Evolutionary conservation across 2,329 filamentous ascomycete genomes (phyloP).

Genomic region (Aspergillus tanneri): DNA sequence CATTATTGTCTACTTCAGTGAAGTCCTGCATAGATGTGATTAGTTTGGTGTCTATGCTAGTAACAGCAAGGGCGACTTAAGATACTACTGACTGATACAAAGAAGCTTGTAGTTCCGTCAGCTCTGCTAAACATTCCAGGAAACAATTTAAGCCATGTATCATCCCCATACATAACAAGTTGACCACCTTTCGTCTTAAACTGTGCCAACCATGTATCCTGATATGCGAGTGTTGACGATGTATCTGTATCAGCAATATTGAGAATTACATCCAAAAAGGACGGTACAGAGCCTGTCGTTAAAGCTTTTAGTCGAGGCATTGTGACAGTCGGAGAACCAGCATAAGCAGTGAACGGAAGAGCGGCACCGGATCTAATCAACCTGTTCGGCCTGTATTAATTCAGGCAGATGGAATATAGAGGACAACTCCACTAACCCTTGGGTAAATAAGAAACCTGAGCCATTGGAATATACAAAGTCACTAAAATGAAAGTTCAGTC

Average conservation of each 20-base stretch:
- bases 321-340: conserved; percentile 93
- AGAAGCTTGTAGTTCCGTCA: conserved; percentile 96
- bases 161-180: conserved; percentile 92
- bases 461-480: conserved; percentile 85
- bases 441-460: conserved; percentile 84
- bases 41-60: conserved; percentile 15
- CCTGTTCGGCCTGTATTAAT: conserved; percentile 47
- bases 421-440: conserved; percentile 59
- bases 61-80: neutral
- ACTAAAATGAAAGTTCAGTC: conserved; percentile 49
- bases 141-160: conserved; percentile 97
- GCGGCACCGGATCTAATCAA: conserved; percentile 81
- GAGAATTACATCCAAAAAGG: conserved; percentile 92
- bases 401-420: neutral
- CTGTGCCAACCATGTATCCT: conserved; percentile 96
- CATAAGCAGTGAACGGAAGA: conserved; percentile 91
- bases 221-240: conserved; percentile 77
- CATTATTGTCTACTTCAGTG: conserved; percentile 95
- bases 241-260: conserved; percentile 96
- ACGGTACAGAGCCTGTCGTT: conserved; percentile 96
- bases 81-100: conserved; percentile 74
- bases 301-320: conserved; percentile 98
- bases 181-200: conserved; percentile 75
- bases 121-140: conserved; percentile 80
- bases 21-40: conserved; percentile 66